phyloP scores from a whole-genome alignment of 345 rosid species.

The Camelina sativa region DNA sequence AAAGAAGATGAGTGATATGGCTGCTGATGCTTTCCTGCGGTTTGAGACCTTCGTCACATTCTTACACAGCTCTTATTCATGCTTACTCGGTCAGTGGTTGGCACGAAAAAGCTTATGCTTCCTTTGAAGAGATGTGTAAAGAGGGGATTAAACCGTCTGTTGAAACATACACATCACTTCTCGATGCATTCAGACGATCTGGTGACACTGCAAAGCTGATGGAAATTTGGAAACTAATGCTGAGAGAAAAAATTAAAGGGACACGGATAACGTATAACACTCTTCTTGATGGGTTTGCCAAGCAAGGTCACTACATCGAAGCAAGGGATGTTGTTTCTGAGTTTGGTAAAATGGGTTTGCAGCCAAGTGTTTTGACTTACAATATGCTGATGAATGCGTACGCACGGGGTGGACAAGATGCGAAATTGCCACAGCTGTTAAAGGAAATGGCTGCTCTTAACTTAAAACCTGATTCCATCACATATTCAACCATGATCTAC shows the following conservation, averaged over 20 bases:
- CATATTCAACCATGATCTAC: conserved; percentile 86
- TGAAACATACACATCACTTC: conserved; percentile 83
- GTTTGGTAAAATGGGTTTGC: conserved; percentile 75
- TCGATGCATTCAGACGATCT: conserved; percentile 78
- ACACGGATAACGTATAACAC: conserved; percentile 79
- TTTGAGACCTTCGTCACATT: conserved; percentile 73
- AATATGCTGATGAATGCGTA: conserved; percentile 96
- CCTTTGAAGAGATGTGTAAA: conserved; percentile 67
- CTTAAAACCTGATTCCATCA: conserved; percentile 80
- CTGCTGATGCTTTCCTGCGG: conserved; percentile 77
- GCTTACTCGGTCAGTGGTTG: conserved; percentile 84
- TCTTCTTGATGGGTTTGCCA: conserved; percentile 88
- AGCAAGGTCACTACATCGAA: conserved; percentile 82
- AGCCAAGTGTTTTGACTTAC: conserved; percentile 82
- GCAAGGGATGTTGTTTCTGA: conserved; percentile 82
- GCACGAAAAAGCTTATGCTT: conserved; percentile 73
- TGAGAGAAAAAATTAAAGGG: conserved; percentile 60
- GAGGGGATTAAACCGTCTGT: conserved; percentile 77
- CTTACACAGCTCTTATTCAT: conserved; percentile 85
- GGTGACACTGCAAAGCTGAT: conserved; percentile 67
- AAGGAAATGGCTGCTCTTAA: conserved; percentile 73
- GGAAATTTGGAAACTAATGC: conserved; percentile 85
- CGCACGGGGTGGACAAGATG: conserved; percentile 80
- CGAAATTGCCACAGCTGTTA: conserved; percentile 80
- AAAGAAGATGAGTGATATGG: conserved; percentile 80